Evolutionary conservation across 1,284 basidiomycete species (phyloP).

Genomic region (Trichosporon ovoides): DNA sequence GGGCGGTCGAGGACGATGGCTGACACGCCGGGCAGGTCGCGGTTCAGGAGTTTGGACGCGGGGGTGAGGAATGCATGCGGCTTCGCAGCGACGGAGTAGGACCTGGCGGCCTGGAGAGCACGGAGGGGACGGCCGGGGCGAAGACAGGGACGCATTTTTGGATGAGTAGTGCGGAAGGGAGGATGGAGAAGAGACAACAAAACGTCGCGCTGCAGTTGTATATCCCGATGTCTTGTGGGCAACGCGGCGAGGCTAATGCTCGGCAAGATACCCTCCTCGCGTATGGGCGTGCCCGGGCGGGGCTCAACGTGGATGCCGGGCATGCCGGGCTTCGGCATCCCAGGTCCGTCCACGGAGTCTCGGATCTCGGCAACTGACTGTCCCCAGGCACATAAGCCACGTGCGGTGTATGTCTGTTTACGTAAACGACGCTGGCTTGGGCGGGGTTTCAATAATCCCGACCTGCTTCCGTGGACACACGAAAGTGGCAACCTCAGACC

Average conservation of each 20-base stretch:
- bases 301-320: neutral
- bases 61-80: constrained; percentile 35
- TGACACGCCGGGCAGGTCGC: constrained; percentile 40
- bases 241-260: neutral
- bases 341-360: neutral
- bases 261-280: neutral
- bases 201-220: neutral
- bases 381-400: no score
- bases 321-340: constrained; percentile 4
- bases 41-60: constrained; percentile 11
- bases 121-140: constrained; percentile 8
- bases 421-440: no score
- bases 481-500: neutral
- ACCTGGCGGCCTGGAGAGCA: constrained; percentile 2
- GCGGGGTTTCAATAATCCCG: no score
- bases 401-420: no score
- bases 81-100: constrained; percentile 11
- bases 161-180: constrained; percentile 9
- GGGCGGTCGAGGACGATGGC: constrained; percentile 65
- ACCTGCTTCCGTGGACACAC: no score
- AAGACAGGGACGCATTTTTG: constrained; percentile 9
- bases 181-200: neutral
- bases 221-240: neutral
- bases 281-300: neutral
- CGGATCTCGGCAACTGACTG: neutral